Conservation (phyloP, 2,329 filamentous ascomycete species). For the Fusarium oligoseptatum region DNA sequence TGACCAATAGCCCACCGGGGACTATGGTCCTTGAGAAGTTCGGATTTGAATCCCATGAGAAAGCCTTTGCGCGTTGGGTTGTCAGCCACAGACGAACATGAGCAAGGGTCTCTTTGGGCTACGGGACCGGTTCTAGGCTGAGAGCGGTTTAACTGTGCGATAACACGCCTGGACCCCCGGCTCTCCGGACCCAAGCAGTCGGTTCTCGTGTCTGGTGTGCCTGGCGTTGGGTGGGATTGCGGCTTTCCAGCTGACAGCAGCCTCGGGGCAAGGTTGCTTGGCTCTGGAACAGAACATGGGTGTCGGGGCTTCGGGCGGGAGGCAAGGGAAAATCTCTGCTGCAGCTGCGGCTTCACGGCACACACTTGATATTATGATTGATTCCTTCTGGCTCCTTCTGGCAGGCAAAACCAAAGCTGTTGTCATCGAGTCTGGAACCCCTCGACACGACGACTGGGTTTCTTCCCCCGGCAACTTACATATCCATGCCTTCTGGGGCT, state of each 20-base stretch:
- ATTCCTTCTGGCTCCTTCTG: background rate
- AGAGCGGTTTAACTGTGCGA: slow-evolving; percentile 38
- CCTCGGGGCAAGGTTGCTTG: background rate
- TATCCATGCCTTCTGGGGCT: slow-evolving; percentile 14
- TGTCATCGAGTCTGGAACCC: slow-evolving; percentile 26
- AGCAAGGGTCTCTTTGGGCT: slow-evolving; percentile 3
- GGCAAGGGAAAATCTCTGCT: background rate
- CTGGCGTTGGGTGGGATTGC: slow-evolving; percentile 26
- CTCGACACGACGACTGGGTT: slow-evolving; percentile 11
- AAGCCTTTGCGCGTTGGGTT: background rate
- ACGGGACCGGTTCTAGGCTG: slow-evolving; percentile 24
- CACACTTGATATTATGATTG: background rate
- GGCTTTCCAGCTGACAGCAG: background rate
- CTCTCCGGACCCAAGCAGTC: slow-evolving; percentile 46
- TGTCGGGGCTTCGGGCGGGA: slow-evolving; percentile 1
- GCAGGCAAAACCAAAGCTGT: slow-evolving; percentile 1
- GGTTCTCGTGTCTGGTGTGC: slow-evolving; percentile 33
- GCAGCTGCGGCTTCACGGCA: background rate
- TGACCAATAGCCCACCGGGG: background rate
- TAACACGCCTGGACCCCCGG: slow-evolving; percentile 31
- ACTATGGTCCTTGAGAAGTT: background rate
- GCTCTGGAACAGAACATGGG: background rate
- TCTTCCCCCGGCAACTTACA: slow-evolving; percentile 38
- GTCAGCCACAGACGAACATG: slow-evolving; percentile 16
- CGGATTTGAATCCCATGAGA: slow-evolving; percentile 6